Base-by-base conservation (phyloP, 257 asterid species). In the Pogostemon cablin region DNA sequence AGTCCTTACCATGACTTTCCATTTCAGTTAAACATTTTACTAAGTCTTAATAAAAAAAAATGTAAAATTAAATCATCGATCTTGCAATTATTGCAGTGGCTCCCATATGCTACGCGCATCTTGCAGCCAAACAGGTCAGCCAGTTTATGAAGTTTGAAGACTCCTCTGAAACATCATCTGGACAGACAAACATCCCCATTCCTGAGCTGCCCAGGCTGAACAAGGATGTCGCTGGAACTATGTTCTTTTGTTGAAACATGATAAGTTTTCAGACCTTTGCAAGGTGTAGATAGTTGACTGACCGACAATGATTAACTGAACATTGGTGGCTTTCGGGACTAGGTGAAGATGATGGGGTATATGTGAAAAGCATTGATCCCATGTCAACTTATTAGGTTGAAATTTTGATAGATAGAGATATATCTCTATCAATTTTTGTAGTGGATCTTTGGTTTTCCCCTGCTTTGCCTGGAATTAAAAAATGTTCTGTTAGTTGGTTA, bases 31-130 rank as follows among this genome's bases (percentile, higher is more conserved):
- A 25, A 25, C 32, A 25, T 25, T 25, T 25, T 32, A 43, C 20
- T 46, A 55, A 43, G 20, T 40, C 57, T 53, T 58, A 64, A 69
- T 3, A 32, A 32, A 37, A 34, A n/a, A 37, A 72, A 62, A 48
- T 4, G 5, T 3, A 12, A 44, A 67, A 20, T 46, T 35, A 44
- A 62, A 8, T n/a, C 32, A 1, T 43, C 38, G 6, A 43, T 69
- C 72, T 75, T 66, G 43, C 10, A 58, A 25, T 25, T 25, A 25
- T 65, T 82, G 78, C 86, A 90, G 98, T 90, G 71, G 97, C 95
- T 68, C 98, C 98, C 1, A 80, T 93, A 41, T 67, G 88, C 67
- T 93, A 93, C 65, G 98, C 98, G 11, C 98, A 93, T 79, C 96
- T 88, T 48, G 98, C 98, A 57, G 98, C 98, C 44, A 80, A 75